phyloP scores from a whole-genome alignment of 2,329 filamentous ascomycete genomes.

The Beauveria scarabaeidicola region DNA sequence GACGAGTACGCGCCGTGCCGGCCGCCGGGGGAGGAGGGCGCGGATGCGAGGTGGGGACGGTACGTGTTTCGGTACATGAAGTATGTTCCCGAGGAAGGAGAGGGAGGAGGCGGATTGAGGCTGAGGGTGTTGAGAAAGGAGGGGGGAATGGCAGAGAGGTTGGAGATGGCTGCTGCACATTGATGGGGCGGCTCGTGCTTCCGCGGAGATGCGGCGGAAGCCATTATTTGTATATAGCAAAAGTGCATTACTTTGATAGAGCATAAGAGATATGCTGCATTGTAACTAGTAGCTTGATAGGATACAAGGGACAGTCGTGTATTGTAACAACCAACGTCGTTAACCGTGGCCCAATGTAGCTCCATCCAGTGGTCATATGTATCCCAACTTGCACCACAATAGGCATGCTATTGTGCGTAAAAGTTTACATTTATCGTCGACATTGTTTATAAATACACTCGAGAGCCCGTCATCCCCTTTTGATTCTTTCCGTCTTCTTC shows the following conservation, averaged over 20 bases:
- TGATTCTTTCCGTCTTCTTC: no score
- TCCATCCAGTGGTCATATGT: no score
- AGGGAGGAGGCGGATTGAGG: background rate
- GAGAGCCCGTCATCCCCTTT: no score
- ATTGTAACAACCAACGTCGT: no score
- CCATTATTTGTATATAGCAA: background rate
- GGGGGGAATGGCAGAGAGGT: background rate
- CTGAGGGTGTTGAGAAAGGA: background rate
- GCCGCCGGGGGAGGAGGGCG: slow-evolving; percentile 19
- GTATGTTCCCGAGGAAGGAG: slow-evolving; percentile 13
- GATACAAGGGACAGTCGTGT: no score
- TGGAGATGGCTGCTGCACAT: background rate
- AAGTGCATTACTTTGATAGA: background rate
- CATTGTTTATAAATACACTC: no score
- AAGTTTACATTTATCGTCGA: no score
- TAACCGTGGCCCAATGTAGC: no score
- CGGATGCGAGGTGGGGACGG: slow-evolving; percentile 22
- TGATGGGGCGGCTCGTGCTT: background rate
- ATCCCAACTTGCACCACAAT: no score
- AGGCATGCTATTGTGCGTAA: no score
- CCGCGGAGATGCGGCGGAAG: background rate
- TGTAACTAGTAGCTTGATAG: no score
- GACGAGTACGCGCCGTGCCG: slow-evolving; percentile 23
- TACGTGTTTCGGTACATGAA: slow-evolving; percentile 28
- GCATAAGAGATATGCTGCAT: background rate